Evolutionary conservation across 129 eudicot species (phyloP).

Genomic region (Calendula officinalis): DNA sequence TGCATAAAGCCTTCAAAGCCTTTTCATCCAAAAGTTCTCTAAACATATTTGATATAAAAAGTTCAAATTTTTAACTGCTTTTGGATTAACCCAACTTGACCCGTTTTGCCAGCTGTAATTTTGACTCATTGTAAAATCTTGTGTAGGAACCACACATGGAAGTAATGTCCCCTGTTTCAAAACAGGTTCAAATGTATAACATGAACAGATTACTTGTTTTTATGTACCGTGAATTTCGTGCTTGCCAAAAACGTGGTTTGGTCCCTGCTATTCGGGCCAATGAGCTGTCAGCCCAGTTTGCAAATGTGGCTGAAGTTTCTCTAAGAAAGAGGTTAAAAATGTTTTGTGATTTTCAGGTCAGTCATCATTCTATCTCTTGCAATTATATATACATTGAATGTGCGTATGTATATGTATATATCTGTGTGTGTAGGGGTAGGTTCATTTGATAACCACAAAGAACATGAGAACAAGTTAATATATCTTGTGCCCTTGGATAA

Average conservation of each 20-base stretch:
- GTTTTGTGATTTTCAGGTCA: constrained; percentile 89
- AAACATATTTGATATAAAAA: too few species aligned
- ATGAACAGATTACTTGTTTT: constrained; percentile 83
- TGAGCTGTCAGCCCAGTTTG: constrained; percentile 80
- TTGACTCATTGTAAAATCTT: constrained; percentile 1
- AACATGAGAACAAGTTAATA: too few species aligned
- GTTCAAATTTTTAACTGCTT: background rate
- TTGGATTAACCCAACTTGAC: background rate
- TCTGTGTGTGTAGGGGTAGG: too few species aligned
- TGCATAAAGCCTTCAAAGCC: too few species aligned
- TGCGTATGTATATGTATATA: too few species aligned
- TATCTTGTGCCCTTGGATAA: too few species aligned
- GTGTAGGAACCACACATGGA: constrained; percentile 94
- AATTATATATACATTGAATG: background rate
- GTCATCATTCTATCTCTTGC: constrained; percentile 3
- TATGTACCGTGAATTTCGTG: constrained; percentile 86
- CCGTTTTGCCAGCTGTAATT: background rate
- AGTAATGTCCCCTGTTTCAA: constrained; percentile 87
- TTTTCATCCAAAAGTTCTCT: too few species aligned
- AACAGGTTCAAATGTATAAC: constrained; percentile 62
- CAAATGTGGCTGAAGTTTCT: constrained; percentile 61
- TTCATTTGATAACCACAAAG: too few species aligned
- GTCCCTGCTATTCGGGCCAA: constrained; percentile 76
- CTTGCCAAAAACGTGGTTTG: constrained; percentile 77
- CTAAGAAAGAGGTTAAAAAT: constrained; percentile 73